phyloP scores from a whole-genome alignment of 352 stramenopile species.

The Phytophthora sojae region DNA sequence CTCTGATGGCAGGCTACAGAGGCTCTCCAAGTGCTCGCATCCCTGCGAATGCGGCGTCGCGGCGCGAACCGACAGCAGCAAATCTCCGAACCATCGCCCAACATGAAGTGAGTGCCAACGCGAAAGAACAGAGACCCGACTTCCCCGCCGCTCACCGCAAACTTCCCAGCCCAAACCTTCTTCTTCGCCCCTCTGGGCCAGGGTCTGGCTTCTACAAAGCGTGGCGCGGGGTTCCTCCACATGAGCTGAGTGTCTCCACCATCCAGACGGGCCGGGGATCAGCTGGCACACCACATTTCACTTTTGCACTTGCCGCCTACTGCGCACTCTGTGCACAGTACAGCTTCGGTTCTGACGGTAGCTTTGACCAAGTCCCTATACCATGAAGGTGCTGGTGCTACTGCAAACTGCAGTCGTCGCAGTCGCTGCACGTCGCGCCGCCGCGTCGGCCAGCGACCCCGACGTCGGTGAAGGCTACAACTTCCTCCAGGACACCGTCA shows the following conservation, averaged over 20 bases:
- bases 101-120: too few relatives aligned
- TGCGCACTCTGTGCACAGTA: not conserved
- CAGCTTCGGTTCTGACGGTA: too few relatives aligned
- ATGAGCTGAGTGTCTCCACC: not conserved
- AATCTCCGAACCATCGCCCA: too few relatives aligned
- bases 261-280: not conserved
- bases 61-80: too few relatives aligned
- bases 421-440: not conserved
- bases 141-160: not conserved
- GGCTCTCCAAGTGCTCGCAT: too few relatives aligned
- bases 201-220: not conserved
- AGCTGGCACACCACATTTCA: not conserved
- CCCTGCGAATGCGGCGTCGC: too few relatives aligned
- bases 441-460: constrained; percentile 2
- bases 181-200: not conserved
- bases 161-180: not conserved
- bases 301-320: not conserved
- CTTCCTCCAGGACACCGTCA: constrained; percentile 21
- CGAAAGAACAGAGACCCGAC: not conserved
- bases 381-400: constrained; percentile 22
- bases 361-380: constrained; percentile 20
- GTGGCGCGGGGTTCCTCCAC: not conserved
- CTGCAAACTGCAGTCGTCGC: constrained; percentile 11
- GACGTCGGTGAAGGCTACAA: constrained; percentile 32
- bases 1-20: too few relatives aligned